Conservation (phyloP, 2,329 filamentous ascomycete species). For the Penicillium sp. region DNA sequence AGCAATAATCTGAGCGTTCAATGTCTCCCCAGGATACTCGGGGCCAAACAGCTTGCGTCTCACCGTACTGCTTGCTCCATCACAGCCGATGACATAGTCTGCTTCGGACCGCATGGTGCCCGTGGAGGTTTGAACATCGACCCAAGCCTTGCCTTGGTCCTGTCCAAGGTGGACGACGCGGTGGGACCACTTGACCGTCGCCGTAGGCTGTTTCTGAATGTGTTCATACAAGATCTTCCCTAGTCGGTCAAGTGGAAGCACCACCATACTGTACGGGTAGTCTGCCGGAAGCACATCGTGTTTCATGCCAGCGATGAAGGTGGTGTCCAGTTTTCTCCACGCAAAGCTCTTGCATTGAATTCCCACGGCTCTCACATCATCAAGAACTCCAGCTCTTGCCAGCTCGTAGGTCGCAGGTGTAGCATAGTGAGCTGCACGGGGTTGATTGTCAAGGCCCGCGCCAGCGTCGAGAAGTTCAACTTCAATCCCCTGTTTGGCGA, state of each 20-base stretch:
- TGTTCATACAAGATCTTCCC: constrained; percentile 48
- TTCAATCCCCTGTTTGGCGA: constrained; percentile 37
- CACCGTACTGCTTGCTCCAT: constrained; percentile 51
- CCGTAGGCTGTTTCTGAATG: constrained; percentile 38
- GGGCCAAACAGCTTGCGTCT: constrained; percentile 56
- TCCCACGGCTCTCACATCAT: constrained; percentile 51
- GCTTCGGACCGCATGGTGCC: constrained; percentile 34
- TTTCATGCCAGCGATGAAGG: constrained; percentile 38
- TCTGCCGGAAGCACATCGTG: constrained; percentile 29
- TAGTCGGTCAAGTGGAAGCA: constrained; percentile 51
- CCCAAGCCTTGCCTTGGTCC: constrained; percentile 51
- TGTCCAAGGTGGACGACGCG: constrained; percentile 54
- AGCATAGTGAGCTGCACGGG: constrained; percentile 66
- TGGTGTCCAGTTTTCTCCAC: constrained; percentile 50
- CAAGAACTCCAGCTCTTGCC: constrained; percentile 61
- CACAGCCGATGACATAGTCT: constrained; percentile 62
- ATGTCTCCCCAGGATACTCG: constrained; percentile 63
- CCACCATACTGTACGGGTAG: constrained; percentile 46
- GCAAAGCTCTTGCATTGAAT: constrained; percentile 49
- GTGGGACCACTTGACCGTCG: constrained; percentile 52
- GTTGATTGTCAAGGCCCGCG: constrained; percentile 59
- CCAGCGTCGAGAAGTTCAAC: constrained; percentile 57
- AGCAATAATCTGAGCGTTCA: constrained; percentile 64
- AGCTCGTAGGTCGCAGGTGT: constrained; percentile 63
- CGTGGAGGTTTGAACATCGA: constrained; percentile 29